Base-by-base conservation (phyloP, 805 yeast species). In the Pichia cabralensis region DNA sequence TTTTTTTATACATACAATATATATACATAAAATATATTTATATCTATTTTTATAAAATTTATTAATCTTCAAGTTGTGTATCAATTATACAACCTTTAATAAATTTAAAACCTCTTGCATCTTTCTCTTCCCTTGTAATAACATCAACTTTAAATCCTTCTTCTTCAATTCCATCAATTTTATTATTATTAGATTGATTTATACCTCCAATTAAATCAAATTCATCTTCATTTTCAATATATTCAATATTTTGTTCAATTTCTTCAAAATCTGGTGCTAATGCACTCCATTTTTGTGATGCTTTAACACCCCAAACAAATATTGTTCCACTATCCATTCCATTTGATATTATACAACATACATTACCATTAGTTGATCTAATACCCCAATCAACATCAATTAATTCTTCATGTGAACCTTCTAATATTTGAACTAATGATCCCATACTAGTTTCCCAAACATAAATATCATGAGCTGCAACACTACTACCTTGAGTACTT, bases 241-340 rank as follows among this genome's bases (percentile, higher is more conserved):
- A 88, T 38, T 81, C 85, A 8, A 83, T 79, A 50, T 86, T 89
- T 49, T 86, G 95, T 50, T 88, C 96, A 28, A 88, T 78, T 55
- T 88, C 96, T 31, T 81, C 94, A 53, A 89, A 88, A 55, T 89
- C 97, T 1, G 96, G 96, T 0, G 96, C 96, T 47, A 88, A 62
- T 1, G 96, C 94, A 55, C 94, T 80, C 97, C 97, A 88, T 58
- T 83, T 81, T 48, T 86, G 96, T 1, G 95, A 94, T 15, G 82
- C 73, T 26, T 71, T 71, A 8, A 83, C 69, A 32, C 80, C 71
- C 96, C 96, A 89, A 26, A 81, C 52, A 50, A 82, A 86, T 2
- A 88, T 69, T 25, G 74, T 65, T 1, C 96, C 96, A 22, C 82
- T 65, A 49, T 88, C 97, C 35, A 83, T 60, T 0, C 96, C 96